These are phyloP conservation scores for Pontederia crassipes DNA, from an alignment of 176 grass and related monocot genomes.

Conservation along the genomic window DNA sequence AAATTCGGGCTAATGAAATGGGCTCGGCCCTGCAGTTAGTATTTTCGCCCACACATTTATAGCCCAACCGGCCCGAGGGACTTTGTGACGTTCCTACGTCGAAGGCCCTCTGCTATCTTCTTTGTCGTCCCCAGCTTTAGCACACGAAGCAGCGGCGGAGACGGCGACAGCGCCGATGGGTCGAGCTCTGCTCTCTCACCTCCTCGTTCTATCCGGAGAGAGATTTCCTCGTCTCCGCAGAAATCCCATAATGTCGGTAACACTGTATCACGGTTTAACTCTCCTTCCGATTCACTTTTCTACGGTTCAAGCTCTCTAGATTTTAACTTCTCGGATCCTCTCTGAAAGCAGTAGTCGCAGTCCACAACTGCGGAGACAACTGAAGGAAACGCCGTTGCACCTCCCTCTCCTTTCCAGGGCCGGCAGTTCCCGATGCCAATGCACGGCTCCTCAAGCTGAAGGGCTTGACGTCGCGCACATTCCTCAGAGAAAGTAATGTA, in stretches of 20 bases:
- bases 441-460: constrained; percentile 21
- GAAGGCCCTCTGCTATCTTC: no score
- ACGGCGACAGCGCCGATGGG: not conserved
- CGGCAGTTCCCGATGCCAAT: constrained; percentile 21
- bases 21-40: no score
- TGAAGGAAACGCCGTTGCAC: not conserved
- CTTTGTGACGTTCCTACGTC: no score
- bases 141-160: no score
- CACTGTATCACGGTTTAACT: not conserved
- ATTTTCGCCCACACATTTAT: no score
- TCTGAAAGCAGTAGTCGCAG: constrained; percentile 8
- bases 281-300: not conserved
- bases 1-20: no score
- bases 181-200: constrained; percentile 31
- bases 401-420: constrained; percentile 6
- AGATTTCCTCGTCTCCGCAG: constrained; percentile 15
- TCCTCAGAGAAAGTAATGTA: not conserved
- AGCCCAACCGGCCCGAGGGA: no score
- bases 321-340: not conserved
- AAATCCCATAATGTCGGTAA: not conserved
- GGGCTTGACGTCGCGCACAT: not conserved
- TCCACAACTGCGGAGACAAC: constrained; percentile 8
- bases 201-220: constrained; percentile 15
- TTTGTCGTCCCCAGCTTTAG: no score
- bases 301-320: not conserved